Conservation (phyloP, 345 rosid genomes). For the Viola odorata region DNA sequence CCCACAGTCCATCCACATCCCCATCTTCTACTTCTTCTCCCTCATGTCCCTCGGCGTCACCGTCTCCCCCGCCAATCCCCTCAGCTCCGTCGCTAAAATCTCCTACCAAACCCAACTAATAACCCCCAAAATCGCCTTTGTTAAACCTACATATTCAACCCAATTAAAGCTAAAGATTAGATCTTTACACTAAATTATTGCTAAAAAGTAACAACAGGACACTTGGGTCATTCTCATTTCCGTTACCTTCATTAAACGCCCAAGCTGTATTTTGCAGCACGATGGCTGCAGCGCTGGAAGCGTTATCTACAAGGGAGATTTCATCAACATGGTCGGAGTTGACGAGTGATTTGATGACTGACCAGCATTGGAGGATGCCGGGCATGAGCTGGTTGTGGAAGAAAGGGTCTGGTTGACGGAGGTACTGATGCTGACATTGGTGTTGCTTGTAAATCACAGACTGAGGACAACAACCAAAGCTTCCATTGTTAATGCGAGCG, state of each 20-base stretch:
- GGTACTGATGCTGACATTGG: slow-evolving; percentile 57
- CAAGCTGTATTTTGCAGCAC: slow-evolving; percentile 67
- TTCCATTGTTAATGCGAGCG: slow-evolving; percentile 85
- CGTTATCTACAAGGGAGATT: slow-evolving; percentile 83
- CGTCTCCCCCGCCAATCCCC: slow-evolving; percentile 69
- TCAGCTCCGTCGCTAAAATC: slow-evolving; percentile 49
- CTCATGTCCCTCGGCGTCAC: slow-evolving; percentile 66
- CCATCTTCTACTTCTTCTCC: slow-evolving; percentile 56
- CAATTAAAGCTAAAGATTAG: too few relatives aligned
- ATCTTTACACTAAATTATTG: too few relatives aligned
- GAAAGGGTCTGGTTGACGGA: slow-evolving; percentile 74
- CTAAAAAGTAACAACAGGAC: too few relatives aligned
- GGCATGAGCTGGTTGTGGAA: slow-evolving; percentile 54
- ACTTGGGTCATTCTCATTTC: too few relatives aligned
- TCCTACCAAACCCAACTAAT: slow-evolving; percentile 49
- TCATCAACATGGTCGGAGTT: slow-evolving; percentile 72
- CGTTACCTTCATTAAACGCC: slow-evolving; percentile 73
- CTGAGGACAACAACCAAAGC: slow-evolving; percentile 83
- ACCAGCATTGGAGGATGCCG: slow-evolving; percentile 49
- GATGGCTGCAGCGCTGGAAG: slow-evolving; percentile 85
- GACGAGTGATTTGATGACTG: slow-evolving; percentile 42
- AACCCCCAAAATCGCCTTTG: slow-evolving; percentile 64
- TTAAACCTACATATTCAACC: too few relatives aligned
- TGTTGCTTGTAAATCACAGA: slow-evolving; percentile 58
- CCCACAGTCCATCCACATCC: slow-evolving; percentile 58